phyloP scores from a whole-genome alignment of 2,329 filamentous ascomycete species.

The Arthroderma uncinatum region DNA sequence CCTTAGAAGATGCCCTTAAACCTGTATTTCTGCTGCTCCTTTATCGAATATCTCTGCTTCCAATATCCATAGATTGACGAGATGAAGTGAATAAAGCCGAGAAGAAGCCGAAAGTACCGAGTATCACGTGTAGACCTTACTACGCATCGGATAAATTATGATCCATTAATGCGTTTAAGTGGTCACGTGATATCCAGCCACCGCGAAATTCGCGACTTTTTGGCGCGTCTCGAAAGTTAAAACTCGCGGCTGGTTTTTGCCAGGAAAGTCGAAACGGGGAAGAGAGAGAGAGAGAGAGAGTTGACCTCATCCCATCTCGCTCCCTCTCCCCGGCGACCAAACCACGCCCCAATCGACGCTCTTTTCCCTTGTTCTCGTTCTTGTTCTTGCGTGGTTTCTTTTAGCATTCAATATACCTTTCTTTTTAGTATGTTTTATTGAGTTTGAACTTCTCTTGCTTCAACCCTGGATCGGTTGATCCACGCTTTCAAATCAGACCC shows the following conservation, averaged over 20 bases:
- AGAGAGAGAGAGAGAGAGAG: background rate
- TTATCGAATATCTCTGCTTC: too few relatives aligned
- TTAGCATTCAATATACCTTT: background rate
- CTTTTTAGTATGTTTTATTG: background rate
- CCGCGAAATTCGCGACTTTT: slow-evolving; percentile 1
- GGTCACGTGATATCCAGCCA: background rate
- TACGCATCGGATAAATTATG: background rate
- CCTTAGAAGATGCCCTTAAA: too few relatives aligned
- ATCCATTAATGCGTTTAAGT: background rate
- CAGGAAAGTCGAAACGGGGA: background rate
- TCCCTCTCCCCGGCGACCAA: background rate
- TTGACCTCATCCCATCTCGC: too few relatives aligned
- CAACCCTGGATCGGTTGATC: background rate
- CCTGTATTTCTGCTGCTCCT: too few relatives aligned
- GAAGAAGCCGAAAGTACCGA: background rate
- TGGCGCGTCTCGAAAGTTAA: too few relatives aligned
- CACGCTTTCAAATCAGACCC: background rate
- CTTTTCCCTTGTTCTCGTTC: background rate
- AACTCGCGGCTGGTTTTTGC: background rate
- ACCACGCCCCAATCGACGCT: background rate
- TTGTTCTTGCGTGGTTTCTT: background rate
- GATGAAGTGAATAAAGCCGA: background rate
- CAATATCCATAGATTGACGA: too few relatives aligned
- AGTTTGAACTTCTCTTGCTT: background rate
- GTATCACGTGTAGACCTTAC: background rate